Base-by-base conservation (phyloP, 371 early-diverging fungal genomes). In the Batkoa obscura region DNA sequence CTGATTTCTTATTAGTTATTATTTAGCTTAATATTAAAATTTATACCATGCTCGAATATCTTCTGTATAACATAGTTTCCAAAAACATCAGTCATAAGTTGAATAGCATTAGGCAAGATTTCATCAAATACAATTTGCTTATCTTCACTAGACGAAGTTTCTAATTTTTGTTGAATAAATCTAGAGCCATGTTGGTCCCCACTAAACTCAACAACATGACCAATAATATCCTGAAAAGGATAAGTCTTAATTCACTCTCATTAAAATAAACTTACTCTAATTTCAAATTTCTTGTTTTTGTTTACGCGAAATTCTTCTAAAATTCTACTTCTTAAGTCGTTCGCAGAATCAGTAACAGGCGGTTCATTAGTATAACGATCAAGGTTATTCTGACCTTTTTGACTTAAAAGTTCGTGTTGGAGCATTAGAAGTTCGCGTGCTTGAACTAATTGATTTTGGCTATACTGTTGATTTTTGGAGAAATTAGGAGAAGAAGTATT, bases 41-140 rank as follows among this genome's bases (percentile, higher is more conserved):
- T 5, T 8, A 3, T 53, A 46, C 94, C 94, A 63, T 91, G 88
- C 69, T 95, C 95, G 73, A 98, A 95, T 64, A 99, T 92, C 75
- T 99, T 99, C 73, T 99, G 99, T 50, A 99, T 83, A 45, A 99
- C 99, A 66, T 99, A 99, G 74, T 99, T 99, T 48, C 99, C 99
- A 83, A 99, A 99, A 1, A 99, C 95, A 67, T 99, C 99, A 0
- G 93, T 91, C 89, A 93, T 95, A 43, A 99, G 73, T 56, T 94
- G 92, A 38, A 93, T 69, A 0, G 92, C 83, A 58, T 86, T 81
- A 4, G 95, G 92, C 42, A 85, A 70, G 32, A 99, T 88, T 69
- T 98, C 94, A 32, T 89, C 83, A 74, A 99, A 98, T 12, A 99
- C 95, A 64, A 91, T 76, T 59, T 87, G 83, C 72, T 92, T 93